Conservation (phyloP, 2,329 filamentous ascomycete species). For the Bipolaris cookei region DNA sequence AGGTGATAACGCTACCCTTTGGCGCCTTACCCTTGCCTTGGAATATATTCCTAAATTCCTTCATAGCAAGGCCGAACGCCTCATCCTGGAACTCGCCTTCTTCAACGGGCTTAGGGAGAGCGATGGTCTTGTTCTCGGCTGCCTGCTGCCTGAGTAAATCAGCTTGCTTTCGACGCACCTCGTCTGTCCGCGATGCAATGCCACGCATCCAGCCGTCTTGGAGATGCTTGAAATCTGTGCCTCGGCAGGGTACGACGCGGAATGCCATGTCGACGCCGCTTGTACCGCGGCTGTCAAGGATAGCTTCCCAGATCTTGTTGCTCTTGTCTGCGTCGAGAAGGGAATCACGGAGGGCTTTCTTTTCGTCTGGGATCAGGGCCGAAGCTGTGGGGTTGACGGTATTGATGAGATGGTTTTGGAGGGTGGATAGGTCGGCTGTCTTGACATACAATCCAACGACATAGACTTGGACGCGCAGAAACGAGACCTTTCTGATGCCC, state of each 20-base stretch:
- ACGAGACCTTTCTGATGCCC: conserved; percentile 87
- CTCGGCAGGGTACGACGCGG: conserved; percentile 85
- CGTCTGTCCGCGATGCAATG: conserved; percentile 74
- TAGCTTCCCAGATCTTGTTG: conserved; percentile 74
- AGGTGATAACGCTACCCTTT: conserved; percentile 77
- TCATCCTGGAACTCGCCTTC: conserved; percentile 69
- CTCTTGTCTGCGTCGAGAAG: conserved; percentile 74
- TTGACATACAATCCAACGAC: conserved; percentile 92
- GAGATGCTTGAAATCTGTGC: conserved; percentile 92
- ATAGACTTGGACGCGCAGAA: conserved; percentile 90
- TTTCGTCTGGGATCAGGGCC: conserved; percentile 81
- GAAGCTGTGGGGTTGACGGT: conserved; percentile 79
- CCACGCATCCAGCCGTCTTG: conserved; percentile 89
- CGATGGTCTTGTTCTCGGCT: conserved; percentile 45
- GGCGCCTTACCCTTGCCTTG: conserved; percentile 76
- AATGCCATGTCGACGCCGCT: conserved; percentile 73
- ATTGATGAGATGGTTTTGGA: conserved; percentile 79
- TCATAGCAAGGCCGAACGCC: conserved; percentile 75
- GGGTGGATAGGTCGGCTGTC: conserved; percentile 76
- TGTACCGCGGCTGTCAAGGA: conserved; percentile 64
- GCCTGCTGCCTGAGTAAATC: conserved; percentile 52
- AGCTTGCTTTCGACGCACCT: conserved; percentile 48
- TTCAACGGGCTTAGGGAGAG: conserved; percentile 42
- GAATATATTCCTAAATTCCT: conserved; percentile 81
- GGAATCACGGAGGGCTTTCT: conserved; percentile 70